Conservation (phyloP, 139 green algal species). For the Chlamydomonas sp. region DNA sequence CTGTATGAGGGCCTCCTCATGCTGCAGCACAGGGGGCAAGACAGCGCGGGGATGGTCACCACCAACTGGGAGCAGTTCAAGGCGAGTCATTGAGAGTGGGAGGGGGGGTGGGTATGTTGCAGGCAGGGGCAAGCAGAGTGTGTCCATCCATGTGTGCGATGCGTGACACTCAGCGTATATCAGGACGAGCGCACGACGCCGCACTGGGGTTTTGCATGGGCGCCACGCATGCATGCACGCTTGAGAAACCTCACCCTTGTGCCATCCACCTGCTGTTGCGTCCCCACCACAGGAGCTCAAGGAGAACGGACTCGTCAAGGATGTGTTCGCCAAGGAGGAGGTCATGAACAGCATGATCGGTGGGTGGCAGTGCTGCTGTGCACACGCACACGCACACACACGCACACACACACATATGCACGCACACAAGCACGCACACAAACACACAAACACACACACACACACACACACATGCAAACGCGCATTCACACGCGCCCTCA, state of each 20-base stretch:
- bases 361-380: conserved; percentile 13
- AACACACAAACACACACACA: neutral
- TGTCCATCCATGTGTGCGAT: too few species aligned
- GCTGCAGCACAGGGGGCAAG: conserved; percentile 95
- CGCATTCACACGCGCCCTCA: neutral
- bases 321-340: conserved; percentile 79
- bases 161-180: too few species aligned
- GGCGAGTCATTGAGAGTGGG: too few species aligned
- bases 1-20: conserved; percentile 95
- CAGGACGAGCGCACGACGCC: too few species aligned
- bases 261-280: too few species aligned
- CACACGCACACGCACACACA: neutral
- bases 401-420: neutral
- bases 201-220: too few species aligned
- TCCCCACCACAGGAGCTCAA: conserved; percentile 87
- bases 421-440: neutral
- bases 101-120: too few species aligned
- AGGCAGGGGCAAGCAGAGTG: too few species aligned
- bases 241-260: too few species aligned
- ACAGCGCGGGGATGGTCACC: conserved; percentile 94
- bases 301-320: conserved; percentile 95
- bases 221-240: too few species aligned
- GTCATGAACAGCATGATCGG: conserved; percentile 74
- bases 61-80: conserved; percentile 75
- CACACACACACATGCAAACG: neutral